phyloP scores from a whole-genome alignment of 2,329 filamentous ascomycete genomes.

The Diaporthe destruens region DNA sequence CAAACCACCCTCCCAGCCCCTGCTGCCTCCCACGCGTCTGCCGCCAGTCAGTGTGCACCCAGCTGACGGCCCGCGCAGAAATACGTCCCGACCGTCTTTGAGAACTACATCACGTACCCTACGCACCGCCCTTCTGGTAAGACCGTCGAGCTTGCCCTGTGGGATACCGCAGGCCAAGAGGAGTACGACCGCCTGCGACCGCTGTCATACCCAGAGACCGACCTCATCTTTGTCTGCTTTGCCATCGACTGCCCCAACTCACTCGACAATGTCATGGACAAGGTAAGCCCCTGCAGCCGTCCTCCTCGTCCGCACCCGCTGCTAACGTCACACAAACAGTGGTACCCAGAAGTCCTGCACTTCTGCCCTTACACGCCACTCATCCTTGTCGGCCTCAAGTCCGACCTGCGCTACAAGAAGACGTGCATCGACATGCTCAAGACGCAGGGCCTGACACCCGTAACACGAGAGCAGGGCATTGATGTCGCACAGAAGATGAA shows the following conservation, averaged over 20 bases:
- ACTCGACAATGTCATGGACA: conserved; percentile 98
- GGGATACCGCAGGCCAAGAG: conserved; percentile 98
- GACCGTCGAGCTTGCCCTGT: conserved; percentile 94
- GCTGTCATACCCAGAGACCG: conserved; percentile 97
- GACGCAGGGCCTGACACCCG: conserved; percentile 95
- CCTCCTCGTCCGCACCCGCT: neutral
- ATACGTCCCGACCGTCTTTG: conserved; percentile 99
- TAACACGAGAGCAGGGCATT: conserved; percentile 90
- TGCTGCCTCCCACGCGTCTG: conserved; percentile 2
- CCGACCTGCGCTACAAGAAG: conserved; percentile 93
- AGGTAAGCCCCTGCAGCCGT: conserved; percentile 70
- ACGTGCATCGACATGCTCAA: conserved; percentile 99
- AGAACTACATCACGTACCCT: conserved; percentile 99
- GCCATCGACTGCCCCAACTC: conserved; percentile 99
- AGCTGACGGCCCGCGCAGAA: conserved; percentile 72
- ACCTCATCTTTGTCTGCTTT: conserved; percentile 98
- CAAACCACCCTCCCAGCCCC: neutral
- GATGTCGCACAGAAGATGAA: conserved; percentile 93
- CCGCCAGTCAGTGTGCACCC: neutral
- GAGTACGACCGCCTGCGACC: conserved; percentile 97
- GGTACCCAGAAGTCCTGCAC: conserved; percentile 98
- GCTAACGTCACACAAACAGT: conserved; percentile 65
- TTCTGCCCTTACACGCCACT: conserved; percentile 98
- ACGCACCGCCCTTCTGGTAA: conserved; percentile 89
- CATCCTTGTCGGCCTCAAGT: conserved; percentile 95